Evolutionary conservation across 2,329 filamentous ascomycete genomes (phyloP), one percentile per base, ranked within the genome.

Genomic region (Aurifilum marmelostoma): DNA sequence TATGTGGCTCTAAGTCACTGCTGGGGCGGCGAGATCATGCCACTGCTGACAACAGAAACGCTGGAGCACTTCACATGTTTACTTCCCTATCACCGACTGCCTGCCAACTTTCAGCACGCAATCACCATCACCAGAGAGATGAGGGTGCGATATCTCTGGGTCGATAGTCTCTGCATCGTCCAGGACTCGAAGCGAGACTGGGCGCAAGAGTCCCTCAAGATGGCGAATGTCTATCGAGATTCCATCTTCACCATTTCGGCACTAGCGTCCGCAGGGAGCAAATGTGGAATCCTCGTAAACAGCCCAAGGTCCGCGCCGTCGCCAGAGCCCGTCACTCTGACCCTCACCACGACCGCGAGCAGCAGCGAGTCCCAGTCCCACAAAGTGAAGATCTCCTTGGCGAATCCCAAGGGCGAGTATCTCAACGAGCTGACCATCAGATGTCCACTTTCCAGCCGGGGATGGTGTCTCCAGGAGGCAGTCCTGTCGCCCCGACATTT

Each of bases 1-100:
- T 63, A 67, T 47, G 60, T 63, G 27, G 66, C 60, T 32, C 47
- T 67, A 0, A 67, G 47, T 29, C 66, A 67, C 50, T 58, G 66
- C 50, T 67, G 66, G 60, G 66, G 59, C 4, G 66, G 66, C 18
- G 16, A 5, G 1, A 58, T 63, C 21, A 18, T 8, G 14, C 21
- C 29, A 7, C 27, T 24, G n/a, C 59, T 59, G n/a, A 50, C 18
- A 21, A 16, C 24, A 29, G 9, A 9, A 6, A 67, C 21, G 12
- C 7, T 64, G 3, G 47, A 63, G 16, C 1, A 4, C 2, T 59
- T 56, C 24, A 58, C 24, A 1, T 3, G 5, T 12, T 3, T 4
- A 4, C 34, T 67, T 18, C 59, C 58, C 1, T 67, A 50, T 2
- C 2, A 37, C 3, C n/a, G 32, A 14, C 47, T 67, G 8, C 29